phyloP scores from a whole-genome alignment of 805 yeast species.

The Wickerhamiella sergipiensis region DNA sequence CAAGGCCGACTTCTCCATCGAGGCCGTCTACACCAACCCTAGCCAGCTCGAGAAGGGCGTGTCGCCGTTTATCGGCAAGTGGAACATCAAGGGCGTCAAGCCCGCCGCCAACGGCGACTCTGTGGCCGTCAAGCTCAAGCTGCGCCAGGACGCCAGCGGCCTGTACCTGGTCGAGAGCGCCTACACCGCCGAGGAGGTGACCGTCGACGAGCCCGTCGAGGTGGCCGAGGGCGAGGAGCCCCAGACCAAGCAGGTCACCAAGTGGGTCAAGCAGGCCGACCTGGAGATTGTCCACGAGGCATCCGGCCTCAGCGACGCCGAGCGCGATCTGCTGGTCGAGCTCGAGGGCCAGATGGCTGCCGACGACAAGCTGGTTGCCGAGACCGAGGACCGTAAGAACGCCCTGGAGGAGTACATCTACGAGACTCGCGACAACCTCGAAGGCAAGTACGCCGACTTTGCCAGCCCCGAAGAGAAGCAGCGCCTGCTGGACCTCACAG shows the following conservation, averaged over 20 bases:
- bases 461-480: slow-evolving; percentile 86
- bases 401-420: slow-evolving; percentile 97
- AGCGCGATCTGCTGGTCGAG: slow-evolving; percentile 56
- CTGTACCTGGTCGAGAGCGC: slow-evolving; percentile 89
- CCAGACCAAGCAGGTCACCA: slow-evolving; percentile 78
- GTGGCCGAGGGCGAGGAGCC: slow-evolving; percentile 47
- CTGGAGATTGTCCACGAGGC: slow-evolving; percentile 48
- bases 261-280: slow-evolving; percentile 81
- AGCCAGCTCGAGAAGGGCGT: slow-evolving; percentile 60
- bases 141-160: slow-evolving; percentile 96
- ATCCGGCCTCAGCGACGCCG: slow-evolving; percentile 42
- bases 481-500: slow-evolving; percentile 56
- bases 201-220: slow-evolving; percentile 79
- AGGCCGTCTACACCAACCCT: slow-evolving; percentile 73
- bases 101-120: slow-evolving; percentile 46
- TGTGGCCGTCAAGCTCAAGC: slow-evolving; percentile 79
- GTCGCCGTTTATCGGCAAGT: slow-evolving; percentile 53
- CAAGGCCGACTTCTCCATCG: slow-evolving; percentile 72
- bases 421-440: slow-evolving; percentile 92
- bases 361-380: slow-evolving; percentile 92
- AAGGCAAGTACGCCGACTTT: slow-evolving; percentile 75
- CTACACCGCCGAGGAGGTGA: slow-evolving; percentile 82
- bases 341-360: slow-evolving; percentile 71
- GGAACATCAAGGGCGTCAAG: slow-evolving; percentile 78
- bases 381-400: slow-evolving; percentile 97